phyloP scores from a whole-genome alignment of 768 basidiomycete species.

The Serendipita sp. region DNA sequence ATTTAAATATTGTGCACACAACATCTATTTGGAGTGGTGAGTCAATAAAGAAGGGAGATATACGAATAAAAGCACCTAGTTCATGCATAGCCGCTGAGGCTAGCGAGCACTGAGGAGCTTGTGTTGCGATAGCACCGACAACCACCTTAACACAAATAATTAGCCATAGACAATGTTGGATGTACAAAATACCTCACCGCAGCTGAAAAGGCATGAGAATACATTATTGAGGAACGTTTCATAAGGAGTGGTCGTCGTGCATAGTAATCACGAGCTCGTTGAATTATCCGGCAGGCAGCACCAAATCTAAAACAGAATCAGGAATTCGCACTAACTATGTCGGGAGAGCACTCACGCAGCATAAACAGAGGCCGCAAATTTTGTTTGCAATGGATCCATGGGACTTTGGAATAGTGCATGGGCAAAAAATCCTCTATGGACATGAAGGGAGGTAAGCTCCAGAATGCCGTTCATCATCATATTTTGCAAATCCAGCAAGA shows the following conservation, averaged over 20 bases:
- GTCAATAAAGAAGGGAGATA: neutral
- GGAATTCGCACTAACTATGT: neutral
- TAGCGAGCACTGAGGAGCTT: neutral
- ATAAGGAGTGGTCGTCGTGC: neutral
- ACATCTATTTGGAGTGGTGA: neutral
- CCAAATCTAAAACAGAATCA: neutral
- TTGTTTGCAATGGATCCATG: neutral
- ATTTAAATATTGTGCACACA: neutral
- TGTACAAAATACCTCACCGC: neutral
- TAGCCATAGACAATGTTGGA: neutral
- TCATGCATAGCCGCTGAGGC: neutral
- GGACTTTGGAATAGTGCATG: slow-evolving; percentile 4
- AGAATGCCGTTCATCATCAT: slow-evolving; percentile 5
- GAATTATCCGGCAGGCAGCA: slow-evolving; percentile 2
- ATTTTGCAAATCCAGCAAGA: neutral
- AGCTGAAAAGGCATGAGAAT: slow-evolving; percentile 3
- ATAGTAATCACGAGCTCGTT: neutral
- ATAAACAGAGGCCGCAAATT: slow-evolving; percentile 1
- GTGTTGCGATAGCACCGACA: neutral
- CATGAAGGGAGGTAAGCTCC: slow-evolving; percentile 2
- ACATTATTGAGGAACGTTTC: neutral
- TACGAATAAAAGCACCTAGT: neutral
- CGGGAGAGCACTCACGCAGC: neutral
- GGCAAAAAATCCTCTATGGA: slow-evolving; percentile 5
- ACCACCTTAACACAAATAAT: neutral